Conservation (phyloP, 805 yeast species). For the Metschnikowia shivogae region DNA sequence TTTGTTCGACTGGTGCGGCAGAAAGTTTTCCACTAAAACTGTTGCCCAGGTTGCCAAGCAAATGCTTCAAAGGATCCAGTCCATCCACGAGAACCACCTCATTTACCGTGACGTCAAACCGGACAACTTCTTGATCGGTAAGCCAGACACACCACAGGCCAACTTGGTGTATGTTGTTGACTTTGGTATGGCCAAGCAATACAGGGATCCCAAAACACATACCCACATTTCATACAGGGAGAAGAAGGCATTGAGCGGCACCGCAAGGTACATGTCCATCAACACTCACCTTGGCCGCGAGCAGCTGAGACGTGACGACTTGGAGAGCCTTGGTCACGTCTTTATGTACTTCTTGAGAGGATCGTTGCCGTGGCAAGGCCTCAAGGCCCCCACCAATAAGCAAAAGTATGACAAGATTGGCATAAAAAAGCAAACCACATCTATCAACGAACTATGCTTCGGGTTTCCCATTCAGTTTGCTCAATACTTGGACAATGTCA, state of each 20-base stretch:
- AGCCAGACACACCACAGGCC: conserved; percentile 79
- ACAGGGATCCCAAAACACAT: conserved; percentile 93
- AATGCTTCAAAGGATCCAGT: conserved; percentile 84
- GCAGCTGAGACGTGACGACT: conserved; percentile 93
- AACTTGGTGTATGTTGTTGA: conserved; percentile 87
- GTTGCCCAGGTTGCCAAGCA: conserved; percentile 92
- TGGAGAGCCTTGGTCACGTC: conserved; percentile 95
- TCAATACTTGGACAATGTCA: conserved; percentile 81
- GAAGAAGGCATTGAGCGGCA: conserved; percentile 91
- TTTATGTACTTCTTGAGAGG: conserved; percentile 93
- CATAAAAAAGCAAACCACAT: conserved; percentile 88
- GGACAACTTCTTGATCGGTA: conserved; percentile 91
- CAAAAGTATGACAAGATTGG: conserved; percentile 98
- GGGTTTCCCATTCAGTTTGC: conserved; percentile 93
- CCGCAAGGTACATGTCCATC: conserved; percentile 98
- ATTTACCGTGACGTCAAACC: conserved; percentile 97
- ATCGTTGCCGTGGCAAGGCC: conserved; percentile 97
- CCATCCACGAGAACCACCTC: conserved; percentile 83
- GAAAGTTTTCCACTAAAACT: conserved; percentile 81
- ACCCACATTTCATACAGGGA: conserved; percentile 96
- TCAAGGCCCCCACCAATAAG: conserved; percentile 96
- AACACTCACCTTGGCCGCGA: conserved; percentile 97
- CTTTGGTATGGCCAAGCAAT: conserved; percentile 98
- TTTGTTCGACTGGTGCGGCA: conserved; percentile 96
- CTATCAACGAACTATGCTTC: conserved; percentile 77